A percentile compares a stretch with the other conserved stretches of the same genome.
Evolutionary conservation across 2,329 filamentous ascomycete genomes (phyloP).

Genomic region (Juglanconis oblonga): DNA sequence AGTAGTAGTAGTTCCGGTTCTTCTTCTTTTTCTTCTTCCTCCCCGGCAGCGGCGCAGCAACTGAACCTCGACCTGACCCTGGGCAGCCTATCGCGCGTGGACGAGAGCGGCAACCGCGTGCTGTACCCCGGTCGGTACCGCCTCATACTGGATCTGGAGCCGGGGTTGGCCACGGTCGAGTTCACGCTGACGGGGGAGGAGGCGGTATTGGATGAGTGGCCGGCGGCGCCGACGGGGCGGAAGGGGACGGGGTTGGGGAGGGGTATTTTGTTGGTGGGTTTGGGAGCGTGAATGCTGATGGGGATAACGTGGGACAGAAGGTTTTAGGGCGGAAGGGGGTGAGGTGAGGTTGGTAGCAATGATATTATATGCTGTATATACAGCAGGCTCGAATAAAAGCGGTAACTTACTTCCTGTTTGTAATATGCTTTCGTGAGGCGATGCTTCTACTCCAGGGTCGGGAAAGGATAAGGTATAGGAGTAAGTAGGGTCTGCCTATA

Average conservation of each 20-base stretch:
- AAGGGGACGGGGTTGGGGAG: conserved; percentile 1
- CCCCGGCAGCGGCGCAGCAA: conserved; percentile 25
- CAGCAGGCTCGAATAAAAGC: too few species aligned
- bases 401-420: too few species aligned
- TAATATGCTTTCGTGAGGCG: too few species aligned
- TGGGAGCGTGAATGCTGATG: conserved; percentile 7
- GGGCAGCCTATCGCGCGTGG: conserved; percentile 46
- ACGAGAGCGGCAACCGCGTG: conserved; percentile 47
- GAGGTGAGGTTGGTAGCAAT: not conserved
- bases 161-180: conserved; percentile 35
- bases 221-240: conserved; percentile 18
- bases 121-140: conserved; percentile 53
- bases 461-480: too few species aligned
- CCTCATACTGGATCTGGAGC: conserved; percentile 40
- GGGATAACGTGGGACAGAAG: not conserved
- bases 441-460: too few species aligned
- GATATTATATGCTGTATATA: too few species aligned
- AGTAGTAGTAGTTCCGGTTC: too few species aligned
- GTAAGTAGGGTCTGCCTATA: too few species aligned
- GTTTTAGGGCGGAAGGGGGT: not conserved
- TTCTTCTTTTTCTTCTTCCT: too few species aligned
- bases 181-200: conserved; percentile 46
- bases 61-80: conserved; percentile 41
- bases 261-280: conserved; percentile 13
- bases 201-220: conserved; percentile 36